Evolutionary conservation across 2,329 filamentous ascomycete species (phyloP), one percentile per base, ranked within the genome.

Genomic region (Cercospora janseana): DNA sequence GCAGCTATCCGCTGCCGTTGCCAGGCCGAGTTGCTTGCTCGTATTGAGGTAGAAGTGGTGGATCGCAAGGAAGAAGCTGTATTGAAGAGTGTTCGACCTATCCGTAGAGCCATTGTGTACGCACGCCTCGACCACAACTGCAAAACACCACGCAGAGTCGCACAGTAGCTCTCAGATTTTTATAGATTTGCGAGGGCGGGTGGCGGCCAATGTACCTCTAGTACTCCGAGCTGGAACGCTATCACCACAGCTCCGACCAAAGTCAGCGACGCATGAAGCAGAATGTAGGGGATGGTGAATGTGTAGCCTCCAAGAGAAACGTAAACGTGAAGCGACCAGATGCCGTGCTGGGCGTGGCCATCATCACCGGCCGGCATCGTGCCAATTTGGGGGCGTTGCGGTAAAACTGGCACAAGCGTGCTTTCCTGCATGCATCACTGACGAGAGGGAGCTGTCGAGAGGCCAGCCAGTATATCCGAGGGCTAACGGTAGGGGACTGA

Each of bases 101-200:
- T 40, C 27, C 52, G 29, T 26, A 54, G 57, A 13, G 52, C 55
- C 57, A 59, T 59, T 12, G 21, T 45, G 24, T 20, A 16, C 16
- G 18, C 15, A 20, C 27, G 26, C 26, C 18, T 23, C 24, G n/a
- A n/a, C 9, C n/a, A 23, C n/a, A 16, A 32, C 27, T 42, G 28
- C 18, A 26, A 21, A 26, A 26, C 26, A 15, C 23, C n/a, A n/a
- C n/a, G n/a, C n/a, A n/a, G n/a, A n/a, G n/a, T n/a, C n/a, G n/a
- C n/a, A n/a, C n/a, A n/a, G n/a, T n/a, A n/a, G 16, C 38, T 23
- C 34, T 26, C 23, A 28, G 21, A 21, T 24, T 41, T 26, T 12
- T 31, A 13, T 32, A 15, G 18, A 13, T 23, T 32, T 28, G 28
- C 18, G 37, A 38, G 16, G 12, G 34, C 34, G 13, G 40, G 40